Evolutionary conservation across 495 filamentous ascomycete genomes (phyloP).

Genomic region (Hyaloscypha bicolor): DNA sequence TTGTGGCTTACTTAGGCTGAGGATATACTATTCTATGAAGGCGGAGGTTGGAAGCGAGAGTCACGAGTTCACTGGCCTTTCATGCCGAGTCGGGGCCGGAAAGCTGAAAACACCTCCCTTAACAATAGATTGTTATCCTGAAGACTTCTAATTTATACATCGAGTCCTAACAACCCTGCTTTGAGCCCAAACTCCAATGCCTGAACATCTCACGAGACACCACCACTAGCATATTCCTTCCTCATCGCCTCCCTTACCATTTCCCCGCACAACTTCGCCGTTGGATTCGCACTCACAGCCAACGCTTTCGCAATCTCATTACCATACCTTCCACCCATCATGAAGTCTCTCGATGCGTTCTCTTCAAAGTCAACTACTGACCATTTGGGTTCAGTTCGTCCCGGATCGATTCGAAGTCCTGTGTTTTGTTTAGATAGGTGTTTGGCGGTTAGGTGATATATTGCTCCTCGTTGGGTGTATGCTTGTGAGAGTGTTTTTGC

Average conservation of each 20-base stretch:
- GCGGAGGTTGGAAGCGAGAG: no score
- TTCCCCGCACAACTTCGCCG: conserved; percentile 83
- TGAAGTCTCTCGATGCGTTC: conserved; percentile 73
- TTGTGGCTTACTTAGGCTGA: no score
- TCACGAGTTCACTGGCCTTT: no score
- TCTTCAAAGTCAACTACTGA: conserved; percentile 63
- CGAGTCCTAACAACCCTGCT: no score
- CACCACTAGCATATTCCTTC: conserved; percentile 53
- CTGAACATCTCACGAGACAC: no score
- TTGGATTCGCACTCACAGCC: conserved; percentile 81
- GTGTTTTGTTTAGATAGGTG: conserved; percentile 7
- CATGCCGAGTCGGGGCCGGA: no score
- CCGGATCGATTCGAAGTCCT: conserved; percentile 35
- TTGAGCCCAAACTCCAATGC: not conserved
- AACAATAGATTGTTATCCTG: no score
- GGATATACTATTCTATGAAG: no score
- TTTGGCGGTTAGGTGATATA: conserved; percentile 68
- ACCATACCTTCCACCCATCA: conserved; percentile 73
- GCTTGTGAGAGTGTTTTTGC: conserved; percentile 67
- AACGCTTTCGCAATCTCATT: conserved; percentile 75
- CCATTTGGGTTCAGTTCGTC: conserved; percentile 45
- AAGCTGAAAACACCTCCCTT: no score
- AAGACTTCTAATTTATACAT: no score
- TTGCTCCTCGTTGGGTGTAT: conserved; percentile 75
- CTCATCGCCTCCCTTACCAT: conserved; percentile 86